phyloP scores from a whole-genome alignment of 176 grass and related monocot species.

The Alopecurus myosuroides region DNA sequence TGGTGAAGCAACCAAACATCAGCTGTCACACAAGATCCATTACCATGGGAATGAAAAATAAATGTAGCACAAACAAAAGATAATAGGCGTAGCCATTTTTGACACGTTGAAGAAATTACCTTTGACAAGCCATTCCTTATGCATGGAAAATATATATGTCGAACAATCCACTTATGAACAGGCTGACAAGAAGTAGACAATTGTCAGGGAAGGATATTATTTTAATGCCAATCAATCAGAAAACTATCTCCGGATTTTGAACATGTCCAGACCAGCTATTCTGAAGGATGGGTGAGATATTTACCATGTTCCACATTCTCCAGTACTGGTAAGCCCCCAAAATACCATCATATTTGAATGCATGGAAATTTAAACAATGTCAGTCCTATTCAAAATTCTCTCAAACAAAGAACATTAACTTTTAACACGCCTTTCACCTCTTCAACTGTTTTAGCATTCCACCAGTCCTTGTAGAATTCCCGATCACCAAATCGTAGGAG shows the following conservation, averaged over 20 bases:
- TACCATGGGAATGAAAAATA: not conserved
- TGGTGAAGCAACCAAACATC: conserved; percentile 6
- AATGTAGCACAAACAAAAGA: not conserved
- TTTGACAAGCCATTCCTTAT: conserved; percentile 79
- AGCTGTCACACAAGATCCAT: not conserved
- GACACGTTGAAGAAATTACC: conserved; percentile 46
- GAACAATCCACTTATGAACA: conserved; percentile 96
- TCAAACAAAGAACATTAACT: not conserved
- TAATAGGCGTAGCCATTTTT: not conserved
- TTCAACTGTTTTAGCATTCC: conserved; percentile 98
- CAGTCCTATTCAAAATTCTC: conserved; percentile 26
- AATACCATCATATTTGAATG: conserved; percentile 18
- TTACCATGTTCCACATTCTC: conserved; percentile 99
- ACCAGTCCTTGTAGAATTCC: conserved; percentile 99
- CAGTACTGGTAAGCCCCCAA: conserved; percentile 72
- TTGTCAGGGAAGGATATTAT: conserved; percentile 27
- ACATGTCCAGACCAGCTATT: not conserved
- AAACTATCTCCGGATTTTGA: not conserved
- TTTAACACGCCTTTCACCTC: conserved; percentile 55
- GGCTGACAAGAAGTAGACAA: conserved; percentile 57
- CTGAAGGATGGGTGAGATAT: not conserved
- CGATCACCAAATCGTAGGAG: conserved; percentile 89
- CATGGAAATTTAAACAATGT: conserved; percentile 29
- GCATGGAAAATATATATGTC: conserved; percentile 91
- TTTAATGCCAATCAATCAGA: conserved; percentile 11